Evolutionary conservation across 805 yeast genomes (phyloP).

Genomic region (Metschnikowia kofuensis): DNA sequence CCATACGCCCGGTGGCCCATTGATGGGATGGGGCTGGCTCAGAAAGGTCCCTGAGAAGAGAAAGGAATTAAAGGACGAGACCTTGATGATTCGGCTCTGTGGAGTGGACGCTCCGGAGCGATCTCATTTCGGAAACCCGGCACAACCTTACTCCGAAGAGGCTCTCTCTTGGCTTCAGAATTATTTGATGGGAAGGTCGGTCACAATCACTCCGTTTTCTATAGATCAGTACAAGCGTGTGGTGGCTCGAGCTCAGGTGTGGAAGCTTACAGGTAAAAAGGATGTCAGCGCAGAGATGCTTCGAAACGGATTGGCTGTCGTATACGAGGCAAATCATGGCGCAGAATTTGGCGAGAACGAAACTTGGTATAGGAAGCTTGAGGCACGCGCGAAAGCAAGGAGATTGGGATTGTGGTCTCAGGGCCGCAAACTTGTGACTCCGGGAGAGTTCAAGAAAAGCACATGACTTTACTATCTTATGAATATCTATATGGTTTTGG

Average conservation of each 20-base stretch:
- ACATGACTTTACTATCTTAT: neutral
- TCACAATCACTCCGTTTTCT: constrained; percentile 74
- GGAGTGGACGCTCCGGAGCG: constrained; percentile 98
- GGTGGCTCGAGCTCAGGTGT: constrained; percentile 73
- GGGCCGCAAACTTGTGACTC: constrained; percentile 53
- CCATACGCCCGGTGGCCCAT: constrained; percentile 89
- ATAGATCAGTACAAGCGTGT: constrained; percentile 88
- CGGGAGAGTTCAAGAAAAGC: constrained; percentile 69
- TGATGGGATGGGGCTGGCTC: constrained; percentile 94
- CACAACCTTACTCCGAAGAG: constrained; percentile 85
- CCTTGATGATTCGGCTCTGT: constrained; percentile 78
- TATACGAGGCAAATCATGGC: constrained; percentile 77
- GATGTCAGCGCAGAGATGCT: constrained; percentile 91
- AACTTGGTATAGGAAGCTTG: constrained; percentile 53
- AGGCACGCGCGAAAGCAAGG: constrained; percentile 53
- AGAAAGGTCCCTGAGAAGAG: constrained; percentile 57
- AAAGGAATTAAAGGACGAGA: constrained; percentile 53
- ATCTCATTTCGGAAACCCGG: constrained; percentile 89
- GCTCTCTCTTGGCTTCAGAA: constrained; percentile 74
- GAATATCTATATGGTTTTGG: neutral
- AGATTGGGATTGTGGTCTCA: constrained; percentile 71
- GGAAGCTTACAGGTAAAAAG: constrained; percentile 54
- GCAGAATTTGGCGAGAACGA: constrained; percentile 88
- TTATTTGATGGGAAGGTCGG: constrained; percentile 61
- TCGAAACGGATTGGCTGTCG: constrained; percentile 75